A percentile compares a stretch with the other conserved stretches of the same genome.
Evolutionary conservation across 768 basidiomycete species (phyloP).

Genomic region (Macrolepiota albuminosa): DNA sequence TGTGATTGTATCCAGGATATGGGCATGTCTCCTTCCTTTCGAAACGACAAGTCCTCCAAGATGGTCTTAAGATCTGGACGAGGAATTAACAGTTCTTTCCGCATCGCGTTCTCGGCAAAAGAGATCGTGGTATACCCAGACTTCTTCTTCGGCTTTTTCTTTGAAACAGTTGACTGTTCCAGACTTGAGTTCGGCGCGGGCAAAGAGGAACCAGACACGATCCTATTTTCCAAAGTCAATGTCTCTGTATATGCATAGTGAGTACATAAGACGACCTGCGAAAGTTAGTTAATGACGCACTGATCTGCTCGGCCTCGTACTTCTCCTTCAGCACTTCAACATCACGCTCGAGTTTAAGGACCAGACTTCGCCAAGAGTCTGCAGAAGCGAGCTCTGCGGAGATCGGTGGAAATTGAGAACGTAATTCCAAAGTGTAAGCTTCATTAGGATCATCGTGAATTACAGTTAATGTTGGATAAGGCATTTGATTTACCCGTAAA

Average conservation of each 20-base stretch:
- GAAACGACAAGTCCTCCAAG: slow-evolving; percentile 14
- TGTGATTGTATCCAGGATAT: slow-evolving; percentile 4
- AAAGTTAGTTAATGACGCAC: slow-evolving; percentile 20
- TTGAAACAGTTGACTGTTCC: slow-evolving; percentile 11
- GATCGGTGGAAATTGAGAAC: slow-evolving; percentile 26
- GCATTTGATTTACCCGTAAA: slow-evolving; percentile 29
- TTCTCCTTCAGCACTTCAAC: slow-evolving; percentile 30
- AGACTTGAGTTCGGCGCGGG: slow-evolving; percentile 9
- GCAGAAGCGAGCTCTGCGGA: slow-evolving; percentile 18
- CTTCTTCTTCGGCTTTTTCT: slow-evolving; percentile 19
- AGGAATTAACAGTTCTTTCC: slow-evolving; percentile 2
- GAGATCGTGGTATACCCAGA: background rate
- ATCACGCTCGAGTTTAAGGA: slow-evolving; percentile 37
- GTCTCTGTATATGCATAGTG: slow-evolving; percentile 7
- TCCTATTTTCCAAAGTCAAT: slow-evolving; percentile 21
- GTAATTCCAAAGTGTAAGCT: slow-evolving; percentile 45
- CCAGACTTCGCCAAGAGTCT: slow-evolving; percentile 35
- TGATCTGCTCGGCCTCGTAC: slow-evolving; percentile 37
- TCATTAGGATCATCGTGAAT: background rate
- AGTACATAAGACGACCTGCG: slow-evolving; percentile 11
- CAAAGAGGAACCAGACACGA: slow-evolving; percentile 8
- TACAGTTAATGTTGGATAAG: background rate
- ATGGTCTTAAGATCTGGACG: slow-evolving; percentile 14
- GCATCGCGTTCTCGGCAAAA: slow-evolving; percentile 9
- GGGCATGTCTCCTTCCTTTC: slow-evolving; percentile 2